Evolutionary conservation across 306 rosid species (phyloP).

Genomic region (Lathyrus tuberosus): DNA sequence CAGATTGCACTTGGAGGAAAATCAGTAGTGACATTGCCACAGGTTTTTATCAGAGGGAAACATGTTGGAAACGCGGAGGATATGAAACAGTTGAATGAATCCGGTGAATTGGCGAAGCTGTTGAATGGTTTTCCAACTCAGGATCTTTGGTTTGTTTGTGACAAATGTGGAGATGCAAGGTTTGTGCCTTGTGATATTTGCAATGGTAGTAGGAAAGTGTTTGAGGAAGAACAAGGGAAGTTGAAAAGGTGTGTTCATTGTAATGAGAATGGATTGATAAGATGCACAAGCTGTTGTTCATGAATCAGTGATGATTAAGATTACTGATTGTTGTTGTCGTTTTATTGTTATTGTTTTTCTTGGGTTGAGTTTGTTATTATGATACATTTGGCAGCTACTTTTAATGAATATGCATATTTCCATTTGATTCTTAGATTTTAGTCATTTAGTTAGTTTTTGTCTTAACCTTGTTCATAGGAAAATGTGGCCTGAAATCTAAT

Average conservation of each 20-base stretch:
- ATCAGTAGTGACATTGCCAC: constrained; percentile 56
- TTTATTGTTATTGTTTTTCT: not conserved
- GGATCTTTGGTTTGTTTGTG: constrained; percentile 63
- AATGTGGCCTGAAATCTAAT: too few species aligned
- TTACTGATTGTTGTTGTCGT: not conserved
- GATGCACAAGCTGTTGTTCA: constrained; percentile 69
- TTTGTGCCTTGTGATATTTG: constrained; percentile 74
- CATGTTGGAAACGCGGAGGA: constrained; percentile 77
- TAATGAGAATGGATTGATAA: constrained; percentile 83
- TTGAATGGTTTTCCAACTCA: constrained; percentile 56
- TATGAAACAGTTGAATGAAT: constrained; percentile 62
- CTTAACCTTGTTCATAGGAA: too few species aligned
- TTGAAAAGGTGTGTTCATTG: constrained; percentile 67
- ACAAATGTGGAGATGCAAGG: constrained; percentile 72
- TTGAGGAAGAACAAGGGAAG: constrained; percentile 54
- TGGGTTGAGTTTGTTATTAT: constrained; percentile 35
- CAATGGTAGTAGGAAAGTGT: constrained; percentile 75
- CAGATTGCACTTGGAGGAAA: constrained; percentile 51
- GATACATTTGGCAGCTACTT: constrained; percentile 35
- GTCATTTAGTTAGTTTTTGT: constrained; percentile 20
- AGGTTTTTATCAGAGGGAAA: constrained; percentile 65
- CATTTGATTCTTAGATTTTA: constrained; percentile 33
- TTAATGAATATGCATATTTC: constrained; percentile 29
- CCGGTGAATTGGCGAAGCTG: constrained; percentile 62
- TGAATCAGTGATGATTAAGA: constrained; percentile 29